Conservation (phyloP, 345 rosid species). For the Salix arbutifolia region DNA sequence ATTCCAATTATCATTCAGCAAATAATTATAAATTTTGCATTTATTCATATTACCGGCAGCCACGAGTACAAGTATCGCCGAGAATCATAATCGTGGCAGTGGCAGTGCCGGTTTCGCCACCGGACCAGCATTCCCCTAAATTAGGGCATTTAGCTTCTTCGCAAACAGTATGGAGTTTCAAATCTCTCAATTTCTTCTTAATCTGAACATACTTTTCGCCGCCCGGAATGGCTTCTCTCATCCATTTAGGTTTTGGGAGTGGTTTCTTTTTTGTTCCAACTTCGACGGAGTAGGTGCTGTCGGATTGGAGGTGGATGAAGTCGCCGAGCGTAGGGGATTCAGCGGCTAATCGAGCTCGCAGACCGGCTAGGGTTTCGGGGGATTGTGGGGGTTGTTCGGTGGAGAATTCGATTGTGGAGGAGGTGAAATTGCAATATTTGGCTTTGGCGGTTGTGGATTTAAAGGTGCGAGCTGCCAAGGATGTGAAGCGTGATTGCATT, state of each 20-base stretch:
- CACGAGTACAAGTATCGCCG: slow-evolving; percentile 95
- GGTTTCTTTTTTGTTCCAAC: slow-evolving; percentile 96
- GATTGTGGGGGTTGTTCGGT: slow-evolving; percentile 22
- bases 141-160: slow-evolving; percentile 97
- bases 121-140: slow-evolving; percentile 98
- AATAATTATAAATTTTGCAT: not conserved
- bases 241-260: slow-evolving; percentile 97
- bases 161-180: slow-evolving; percentile 95
- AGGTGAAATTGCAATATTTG: slow-evolving; percentile 23
- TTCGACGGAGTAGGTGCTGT: slow-evolving; percentile 67
- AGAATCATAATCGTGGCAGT: slow-evolving; percentile 95
- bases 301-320: slow-evolving; percentile 44
- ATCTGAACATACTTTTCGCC: slow-evolving; percentile 96
- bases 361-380: slow-evolving; percentile 59
- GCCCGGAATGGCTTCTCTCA: slow-evolving; percentile 86
- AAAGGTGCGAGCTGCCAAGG: slow-evolving; percentile 33
- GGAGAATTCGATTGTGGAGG: slow-evolving; percentile 38
- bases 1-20: not conserved
- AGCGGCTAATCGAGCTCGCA: slow-evolving; percentile 75
- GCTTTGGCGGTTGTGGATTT: slow-evolving; percentile 16
- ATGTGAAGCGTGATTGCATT: slow-evolving; percentile 29
- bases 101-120: slow-evolving; percentile 96
- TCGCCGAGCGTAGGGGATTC: slow-evolving; percentile 69
- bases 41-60: slow-evolving; percentile 58
- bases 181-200: slow-evolving; percentile 82